phyloP scores from a whole-genome alignment of 148 eudicot genomes.

The Bassia scoparia region DNA sequence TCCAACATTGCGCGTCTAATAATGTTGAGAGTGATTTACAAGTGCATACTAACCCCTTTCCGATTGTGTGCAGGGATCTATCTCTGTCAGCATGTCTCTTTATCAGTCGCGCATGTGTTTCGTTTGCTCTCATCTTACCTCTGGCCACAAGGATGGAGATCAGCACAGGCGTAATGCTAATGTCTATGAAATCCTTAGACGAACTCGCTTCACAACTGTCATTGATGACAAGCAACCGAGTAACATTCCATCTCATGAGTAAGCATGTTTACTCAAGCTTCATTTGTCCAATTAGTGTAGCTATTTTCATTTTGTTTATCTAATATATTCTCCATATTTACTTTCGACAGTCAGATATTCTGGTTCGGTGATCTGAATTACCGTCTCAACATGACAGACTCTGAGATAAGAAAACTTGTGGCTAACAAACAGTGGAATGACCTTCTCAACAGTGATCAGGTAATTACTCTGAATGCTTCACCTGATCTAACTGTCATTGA shows the following conservation, averaged over 20 bases:
- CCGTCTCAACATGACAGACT: constrained; percentile 72
- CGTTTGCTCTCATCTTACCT: constrained; percentile 85
- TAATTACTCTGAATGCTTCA: constrained; percentile 19
- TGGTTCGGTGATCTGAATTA: constrained; percentile 99
- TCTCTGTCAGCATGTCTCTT: constrained; percentile 86
- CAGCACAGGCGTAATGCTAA: constrained; percentile 75
- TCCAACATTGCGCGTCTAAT: background rate
- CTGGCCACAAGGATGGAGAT: constrained; percentile 78
- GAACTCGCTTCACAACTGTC: constrained; percentile 69
- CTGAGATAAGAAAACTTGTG: constrained; percentile 69
- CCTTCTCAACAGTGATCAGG: constrained; percentile 79
- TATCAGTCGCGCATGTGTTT: constrained; percentile 79
- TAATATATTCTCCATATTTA: background rate
- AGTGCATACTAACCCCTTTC: background rate
- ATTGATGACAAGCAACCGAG: constrained; percentile 52
- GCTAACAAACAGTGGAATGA: constrained; percentile 64
- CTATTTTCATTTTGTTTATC: no score
- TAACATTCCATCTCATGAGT: constrained; percentile 90
- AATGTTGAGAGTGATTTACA: background rate
- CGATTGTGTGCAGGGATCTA: constrained; percentile 62
- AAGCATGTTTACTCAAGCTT: constrained; percentile 35
- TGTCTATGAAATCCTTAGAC: constrained; percentile 67
- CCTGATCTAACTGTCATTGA: background rate
- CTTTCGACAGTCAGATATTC: constrained; percentile 77
- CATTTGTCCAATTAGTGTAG: background rate